A percentile compares a stretch with the other conserved stretches of the same genome.
Evolutionary conservation across 768 basidiomycete species (phyloP).

Genomic region (Leccinum imitatum): DNA sequence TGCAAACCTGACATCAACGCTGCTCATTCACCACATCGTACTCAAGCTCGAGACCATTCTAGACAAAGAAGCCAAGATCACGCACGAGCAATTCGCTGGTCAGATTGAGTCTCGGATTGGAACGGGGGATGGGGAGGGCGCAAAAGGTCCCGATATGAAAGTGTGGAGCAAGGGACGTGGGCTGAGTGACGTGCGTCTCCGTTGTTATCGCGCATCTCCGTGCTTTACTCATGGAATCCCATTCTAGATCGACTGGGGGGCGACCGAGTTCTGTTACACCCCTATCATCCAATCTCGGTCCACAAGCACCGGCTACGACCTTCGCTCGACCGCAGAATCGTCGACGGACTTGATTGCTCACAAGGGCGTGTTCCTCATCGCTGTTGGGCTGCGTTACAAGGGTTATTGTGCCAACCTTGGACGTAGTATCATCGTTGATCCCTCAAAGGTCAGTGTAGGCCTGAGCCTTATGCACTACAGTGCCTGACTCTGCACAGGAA

Average conservation of each 20-base stretch:
- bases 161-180: slow-evolving; percentile 84
- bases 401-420: slow-evolving; percentile 92
- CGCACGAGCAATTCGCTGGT: slow-evolving; percentile 82
- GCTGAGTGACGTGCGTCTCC: slow-evolving; percentile 63
- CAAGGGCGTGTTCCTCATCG: slow-evolving; percentile 85
- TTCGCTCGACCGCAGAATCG: slow-evolving; percentile 84
- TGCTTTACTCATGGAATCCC: slow-evolving; percentile 7
- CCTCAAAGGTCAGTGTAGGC: slow-evolving; percentile 59
- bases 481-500: slow-evolving; percentile 48
- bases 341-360: slow-evolving; percentile 79
- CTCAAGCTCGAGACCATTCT: slow-evolving; percentile 87
- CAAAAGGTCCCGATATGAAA: slow-evolving; percentile 88
- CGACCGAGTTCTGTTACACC: slow-evolving; percentile 90
- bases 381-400: slow-evolving; percentile 89
- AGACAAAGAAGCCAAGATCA: slow-evolving; percentile 87
- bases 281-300: slow-evolving; percentile 96
- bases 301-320: slow-evolving; percentile 80
- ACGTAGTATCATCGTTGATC: slow-evolving; percentile 94
- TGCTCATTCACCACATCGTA: slow-evolving; percentile 83
- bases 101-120: slow-evolving; percentile 89
- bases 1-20: slow-evolving; percentile 76
- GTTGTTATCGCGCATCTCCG: not conserved
- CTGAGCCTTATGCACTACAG: not conserved
- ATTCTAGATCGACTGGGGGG: slow-evolving; percentile 79
- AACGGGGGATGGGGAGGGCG: slow-evolving; percentile 58